Conservation (phyloP, 1,139 yeast genomes). For the Blastobotrys petasosporus region DNA sequence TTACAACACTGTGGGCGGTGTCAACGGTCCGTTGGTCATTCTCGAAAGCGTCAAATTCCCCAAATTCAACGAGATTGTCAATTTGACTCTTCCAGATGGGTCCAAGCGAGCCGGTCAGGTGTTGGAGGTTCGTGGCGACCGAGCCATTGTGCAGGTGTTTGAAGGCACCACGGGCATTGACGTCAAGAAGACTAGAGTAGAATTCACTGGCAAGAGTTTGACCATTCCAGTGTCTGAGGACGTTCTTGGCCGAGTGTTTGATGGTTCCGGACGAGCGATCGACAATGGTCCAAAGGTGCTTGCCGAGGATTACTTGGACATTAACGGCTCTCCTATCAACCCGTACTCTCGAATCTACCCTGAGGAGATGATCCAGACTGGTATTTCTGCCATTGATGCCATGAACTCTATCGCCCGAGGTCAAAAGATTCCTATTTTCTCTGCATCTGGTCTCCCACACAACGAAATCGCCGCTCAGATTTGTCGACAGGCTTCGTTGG, state of each 20-base stretch:
- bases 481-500: conserved; percentile 99
- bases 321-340: conserved; percentile 97
- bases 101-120: conserved; percentile 94
- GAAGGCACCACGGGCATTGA: conserved; percentile 98
- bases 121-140: conserved; percentile 91
- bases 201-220: conserved; percentile 91
- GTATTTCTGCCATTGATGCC: conserved; percentile 96
- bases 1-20: conserved; percentile 96
- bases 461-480: conserved; percentile 99
- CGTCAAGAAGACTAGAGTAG: conserved; percentile 94
- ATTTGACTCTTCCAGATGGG: conserved; percentile 94
- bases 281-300: conserved; percentile 97
- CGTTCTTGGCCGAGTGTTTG: conserved; percentile 94
- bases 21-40: conserved; percentile 95
- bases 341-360: conserved; percentile 98
- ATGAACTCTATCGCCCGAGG: conserved; percentile 99
- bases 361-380: conserved; percentile 99
- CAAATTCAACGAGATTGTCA: conserved; percentile 92
- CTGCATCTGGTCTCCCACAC: conserved; percentile 98
- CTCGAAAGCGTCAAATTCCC: conserved; percentile 96
- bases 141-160: conserved; percentile 97
- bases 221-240: conserved; percentile 95
- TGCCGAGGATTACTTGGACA: conserved; percentile 97
- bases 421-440: conserved; percentile 96
- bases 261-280: conserved; percentile 98